These are phyloP conservation scores for Tolypocladium tundrense DNA, from an alignment of 2,329 filamentous ascomycete genomes.

Conservation along the genomic window DNA sequence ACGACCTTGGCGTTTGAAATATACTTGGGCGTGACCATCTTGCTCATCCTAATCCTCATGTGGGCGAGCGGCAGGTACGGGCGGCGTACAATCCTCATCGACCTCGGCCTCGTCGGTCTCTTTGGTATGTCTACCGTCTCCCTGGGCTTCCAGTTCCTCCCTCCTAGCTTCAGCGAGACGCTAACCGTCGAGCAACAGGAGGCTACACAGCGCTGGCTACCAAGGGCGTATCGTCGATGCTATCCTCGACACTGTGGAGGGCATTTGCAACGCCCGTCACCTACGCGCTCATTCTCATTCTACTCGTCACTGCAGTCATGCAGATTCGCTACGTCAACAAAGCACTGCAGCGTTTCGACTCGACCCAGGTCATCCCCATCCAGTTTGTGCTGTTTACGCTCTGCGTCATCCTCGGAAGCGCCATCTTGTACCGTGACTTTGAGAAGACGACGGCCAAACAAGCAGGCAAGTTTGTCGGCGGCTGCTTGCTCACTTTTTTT, in stretches of 20 bases:
- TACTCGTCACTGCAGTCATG: slow-evolving; percentile 81
- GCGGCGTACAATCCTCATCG: slow-evolving; percentile 78
- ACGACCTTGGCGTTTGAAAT: slow-evolving; percentile 82
- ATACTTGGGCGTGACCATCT: slow-evolving; percentile 69
- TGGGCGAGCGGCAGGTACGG: slow-evolving; percentile 77
- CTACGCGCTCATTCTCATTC: slow-evolving; percentile 70
- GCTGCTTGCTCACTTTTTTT: slow-evolving; percentile 85
- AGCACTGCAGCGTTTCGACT: slow-evolving; percentile 81
- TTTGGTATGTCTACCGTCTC: slow-evolving; percentile 56
- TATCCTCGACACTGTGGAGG: slow-evolving; percentile 82
- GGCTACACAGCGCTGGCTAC: slow-evolving; percentile 96
- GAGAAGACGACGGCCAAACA: slow-evolving; percentile 67
- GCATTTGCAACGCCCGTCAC: slow-evolving; percentile 88
- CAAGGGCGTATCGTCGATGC: slow-evolving; percentile 89
- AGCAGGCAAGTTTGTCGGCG: slow-evolving; percentile 76
- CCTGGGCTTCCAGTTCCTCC: background rate
- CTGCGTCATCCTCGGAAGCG: slow-evolving; percentile 89
- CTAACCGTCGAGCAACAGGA: slow-evolving; percentile 36
- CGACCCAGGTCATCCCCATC: slow-evolving; percentile 93
- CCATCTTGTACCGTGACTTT: slow-evolving; percentile 89
- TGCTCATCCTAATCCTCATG: slow-evolving; percentile 67
- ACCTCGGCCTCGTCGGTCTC: slow-evolving; percentile 83
- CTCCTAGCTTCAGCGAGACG: background rate
- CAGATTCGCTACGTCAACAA: slow-evolving; percentile 95
- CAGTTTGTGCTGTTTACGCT: slow-evolving; percentile 97